A percentile compares a stretch with the other conserved stretches of the same genome.
phyloP scores from a whole-genome alignment of 1,139 yeast species.

The Candida sojae region DNA sequence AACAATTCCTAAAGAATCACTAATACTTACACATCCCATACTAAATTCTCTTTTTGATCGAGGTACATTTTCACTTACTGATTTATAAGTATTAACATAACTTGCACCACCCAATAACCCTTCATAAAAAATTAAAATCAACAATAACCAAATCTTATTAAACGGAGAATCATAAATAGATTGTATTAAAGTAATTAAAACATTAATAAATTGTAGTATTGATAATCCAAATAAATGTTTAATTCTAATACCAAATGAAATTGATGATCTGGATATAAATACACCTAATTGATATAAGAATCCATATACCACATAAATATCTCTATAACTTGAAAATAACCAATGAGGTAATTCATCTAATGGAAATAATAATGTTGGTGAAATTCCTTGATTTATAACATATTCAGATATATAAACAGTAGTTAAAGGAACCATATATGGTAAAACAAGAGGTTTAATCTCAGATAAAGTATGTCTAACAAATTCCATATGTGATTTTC shows the following conservation, averaged over 20 bases:
- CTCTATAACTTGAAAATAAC: constrained; percentile 68
- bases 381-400: constrained; percentile 84
- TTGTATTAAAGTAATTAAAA: constrained; percentile 60
- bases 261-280: constrained; percentile 84
- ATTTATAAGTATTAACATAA: constrained; percentile 84
- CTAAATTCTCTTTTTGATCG: constrained; percentile 72
- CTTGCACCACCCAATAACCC: constrained; percentile 89
- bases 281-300: constrained; percentile 91
- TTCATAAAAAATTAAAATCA: constrained; percentile 74
- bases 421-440: constrained; percentile 81
- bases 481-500: background rate
- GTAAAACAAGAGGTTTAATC: constrained; percentile 55
- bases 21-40: constrained; percentile 90
- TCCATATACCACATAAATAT: constrained; percentile 92
- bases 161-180: constrained; percentile 65
- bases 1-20: constrained; percentile 88
- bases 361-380: constrained; percentile 85
- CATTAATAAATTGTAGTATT: constrained; percentile 66
- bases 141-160: constrained; percentile 54
- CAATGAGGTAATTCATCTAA: constrained; percentile 61
- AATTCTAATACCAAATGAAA: constrained; percentile 61
- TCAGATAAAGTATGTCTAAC: constrained; percentile 37
- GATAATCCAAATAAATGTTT: constrained; percentile 62
- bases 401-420: constrained; percentile 87
- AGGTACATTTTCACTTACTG: constrained; percentile 66